A percentile compares a stretch with the other conserved stretches of the same genome.
phyloP scores from a whole-genome alignment of 2,329 filamentous ascomycete species.

The Tolypocladium endophyticum region DNA sequence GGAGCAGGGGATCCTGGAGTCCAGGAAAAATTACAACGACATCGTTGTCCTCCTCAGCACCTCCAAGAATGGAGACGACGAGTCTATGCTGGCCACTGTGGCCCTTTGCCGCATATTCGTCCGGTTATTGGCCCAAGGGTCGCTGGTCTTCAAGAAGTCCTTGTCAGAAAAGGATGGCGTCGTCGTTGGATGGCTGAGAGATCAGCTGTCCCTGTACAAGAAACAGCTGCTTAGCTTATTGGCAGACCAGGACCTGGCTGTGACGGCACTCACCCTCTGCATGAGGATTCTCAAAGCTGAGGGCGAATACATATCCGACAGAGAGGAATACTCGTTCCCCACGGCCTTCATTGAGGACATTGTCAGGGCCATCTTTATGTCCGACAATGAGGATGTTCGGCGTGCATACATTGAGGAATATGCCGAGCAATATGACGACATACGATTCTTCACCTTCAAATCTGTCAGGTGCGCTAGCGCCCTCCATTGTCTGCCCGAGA shows the following conservation, averaged over 20 bases:
- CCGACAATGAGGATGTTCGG: slow-evolving; percentile 47
- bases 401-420: slow-evolving; percentile 70
- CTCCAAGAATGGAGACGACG: slow-evolving; percentile 34
- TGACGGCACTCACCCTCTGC: slow-evolving; percentile 62
- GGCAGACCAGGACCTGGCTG: slow-evolving; percentile 49
- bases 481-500: slow-evolving; percentile 13
- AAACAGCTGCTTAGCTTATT: slow-evolving; percentile 51
- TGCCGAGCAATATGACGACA: slow-evolving; percentile 70
- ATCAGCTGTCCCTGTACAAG: slow-evolving; percentile 63
- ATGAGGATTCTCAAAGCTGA: slow-evolving; percentile 83
- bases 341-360: slow-evolving; percentile 55
- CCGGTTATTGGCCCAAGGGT: slow-evolving; percentile 64
- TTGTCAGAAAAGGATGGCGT: slow-evolving; percentile 63
- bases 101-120: slow-evolving; percentile 81
- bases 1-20: slow-evolving; percentile 74
- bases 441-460: slow-evolving; percentile 73
- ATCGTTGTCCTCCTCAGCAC: slow-evolving; percentile 60
- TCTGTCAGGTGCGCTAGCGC: slow-evolving; percentile 51
- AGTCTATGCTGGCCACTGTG: slow-evolving; percentile 60
- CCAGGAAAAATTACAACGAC: slow-evolving; percentile 85
- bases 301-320: slow-evolving; percentile 48
- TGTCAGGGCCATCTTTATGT: slow-evolving; percentile 49
- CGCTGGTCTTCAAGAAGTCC: slow-evolving; percentile 53
- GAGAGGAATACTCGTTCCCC: slow-evolving; percentile 59
- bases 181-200: slow-evolving; percentile 69